Percentiles rank a stretch among this genome's conserved stretches.
Conservation (phyloP, 1,284 basidiomycete species). For the Malassezia caprae region DNA sequence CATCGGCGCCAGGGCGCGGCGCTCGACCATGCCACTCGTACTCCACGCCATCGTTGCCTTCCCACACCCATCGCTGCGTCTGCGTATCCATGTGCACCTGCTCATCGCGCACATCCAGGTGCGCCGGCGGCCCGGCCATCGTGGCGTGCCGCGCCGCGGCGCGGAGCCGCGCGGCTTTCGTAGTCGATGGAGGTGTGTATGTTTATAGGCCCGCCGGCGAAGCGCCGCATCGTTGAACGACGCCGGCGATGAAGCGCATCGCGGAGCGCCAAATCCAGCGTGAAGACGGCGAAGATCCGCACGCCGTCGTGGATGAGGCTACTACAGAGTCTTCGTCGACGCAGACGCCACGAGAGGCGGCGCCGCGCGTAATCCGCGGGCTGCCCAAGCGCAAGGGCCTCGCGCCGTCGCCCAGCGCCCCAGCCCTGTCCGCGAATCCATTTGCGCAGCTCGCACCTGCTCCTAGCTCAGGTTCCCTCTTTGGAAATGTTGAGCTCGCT, state of each 20-base stretch:
- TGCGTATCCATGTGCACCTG: conserved; percentile 62
- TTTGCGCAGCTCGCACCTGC: background rate
- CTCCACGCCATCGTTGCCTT: conserved; percentile 66
- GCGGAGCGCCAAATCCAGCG: conserved; percentile 18
- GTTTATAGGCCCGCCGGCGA: background rate
- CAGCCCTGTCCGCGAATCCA: conserved; percentile 1
- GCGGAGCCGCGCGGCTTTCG: background rate
- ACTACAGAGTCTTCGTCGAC: background rate
- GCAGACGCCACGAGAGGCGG: background rate
- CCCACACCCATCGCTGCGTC: conserved; percentile 71
- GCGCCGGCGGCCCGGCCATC: conserved; percentile 10
- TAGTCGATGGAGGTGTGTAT: conserved; percentile 14
- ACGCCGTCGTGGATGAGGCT: conserved; percentile 4
- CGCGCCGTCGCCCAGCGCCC: background rate
- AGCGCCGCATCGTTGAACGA: background rate
- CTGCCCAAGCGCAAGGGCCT: conserved; percentile 13
- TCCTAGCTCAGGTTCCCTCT: background rate
- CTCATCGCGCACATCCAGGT: conserved; percentile 19
- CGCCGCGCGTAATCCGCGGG: conserved; percentile 12
- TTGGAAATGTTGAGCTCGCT: background rate
- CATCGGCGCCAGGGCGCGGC: conserved; percentile 6
- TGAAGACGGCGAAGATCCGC: conserved; percentile 17
- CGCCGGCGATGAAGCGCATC: conserved; percentile 15
- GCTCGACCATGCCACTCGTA: conserved; percentile 64
- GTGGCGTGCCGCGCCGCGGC: background rate